Evolutionary conservation across 495 filamentous ascomycete species (phyloP).

Genomic region (Neurospora tetrasperma): DNA sequence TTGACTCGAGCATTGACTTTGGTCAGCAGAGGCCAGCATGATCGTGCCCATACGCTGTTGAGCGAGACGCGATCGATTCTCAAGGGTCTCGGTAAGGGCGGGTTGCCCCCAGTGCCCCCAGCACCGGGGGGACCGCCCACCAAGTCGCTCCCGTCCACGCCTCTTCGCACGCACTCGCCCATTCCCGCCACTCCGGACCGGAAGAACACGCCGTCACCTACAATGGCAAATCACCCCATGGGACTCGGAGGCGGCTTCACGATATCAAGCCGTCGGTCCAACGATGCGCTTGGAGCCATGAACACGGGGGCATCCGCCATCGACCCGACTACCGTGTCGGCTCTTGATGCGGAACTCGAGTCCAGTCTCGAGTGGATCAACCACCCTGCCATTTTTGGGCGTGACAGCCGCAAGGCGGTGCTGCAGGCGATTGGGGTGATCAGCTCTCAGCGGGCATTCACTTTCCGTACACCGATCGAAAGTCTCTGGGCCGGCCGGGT

Average conservation of each 20-base stretch:
- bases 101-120: constrained; percentile 71
- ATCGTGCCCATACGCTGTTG: constrained; percentile 83
- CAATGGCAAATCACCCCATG: constrained; percentile 35
- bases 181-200: constrained; percentile 35
- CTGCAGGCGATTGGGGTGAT: constrained; percentile 95
- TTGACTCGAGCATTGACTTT: constrained; percentile 84
- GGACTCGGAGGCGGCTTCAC: constrained; percentile 14
- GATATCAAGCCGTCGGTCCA: constrained; percentile 21
- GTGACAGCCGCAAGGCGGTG: constrained; percentile 93
- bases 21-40: constrained; percentile 83
- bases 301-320: constrained; percentile 57
- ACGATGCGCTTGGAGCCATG: constrained; percentile 35
- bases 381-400: constrained; percentile 87
- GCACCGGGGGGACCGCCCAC: constrained; percentile 10
- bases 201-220: constrained; percentile 41
- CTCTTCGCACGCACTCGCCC: constrained; percentile 37
- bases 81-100: constrained; percentile 90
- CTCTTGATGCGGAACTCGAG: constrained; percentile 85
- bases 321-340: constrained; percentile 65
- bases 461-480: constrained; percentile 81
- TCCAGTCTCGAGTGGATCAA: constrained; percentile 97
- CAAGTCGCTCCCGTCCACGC: constrained; percentile 39
- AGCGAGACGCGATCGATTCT: constrained; percentile 91
- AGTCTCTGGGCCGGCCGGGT: constrained; percentile 76
- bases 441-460: constrained; percentile 86